Base-by-base conservation (phyloP, 2,329 filamentous ascomycete species). In the Aciculosporium take region DNA sequence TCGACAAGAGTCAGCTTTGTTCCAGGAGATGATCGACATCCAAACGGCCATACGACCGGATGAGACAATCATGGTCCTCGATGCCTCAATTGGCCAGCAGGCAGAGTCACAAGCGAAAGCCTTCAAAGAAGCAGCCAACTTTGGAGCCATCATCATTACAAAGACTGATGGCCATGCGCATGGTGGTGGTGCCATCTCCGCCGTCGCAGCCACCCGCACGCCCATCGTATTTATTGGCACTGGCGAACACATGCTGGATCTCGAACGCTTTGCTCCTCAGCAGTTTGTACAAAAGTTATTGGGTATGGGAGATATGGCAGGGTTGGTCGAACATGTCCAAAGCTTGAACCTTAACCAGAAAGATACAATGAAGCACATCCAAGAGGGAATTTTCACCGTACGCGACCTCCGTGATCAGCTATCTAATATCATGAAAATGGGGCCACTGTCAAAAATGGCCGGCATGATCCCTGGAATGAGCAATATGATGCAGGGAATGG, bases 341-440 rank as follows among this genome's bases (percentile, higher is more conserved):
- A 85, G 82, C 25, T 74, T 98, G 39, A 95, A 94, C 59, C 75
- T 95, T 38, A 88, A 96, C 61, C 91, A 95, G 51, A 96, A 98
- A 64, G 89, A 96, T 54, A 96, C 91, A 3, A 95, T 98, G 72
- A 98, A 98, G 69, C 89, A 98, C 66, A 93, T 98, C 50, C 83
- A 86, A 6, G 89, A 95, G 56, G 91, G 91, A 42, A 88, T 95
- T 48, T 98, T 96, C 62, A 94, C 91, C 0, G 75, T 98, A 27
- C 82, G 91, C 42, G 91, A 98, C 59, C 72, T 98, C 50, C 79
- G 91, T 17, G 91, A 98, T 58, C 93, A 98, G 58, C 77, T 98
- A 10, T 83, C 82, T 44, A 96, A 96, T 55, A 95, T 98, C 56
- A 95, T 96, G 87, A 98, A 98, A 67, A 96, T 98, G 91, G 91